Conservation (phyloP, 1,139 yeast genomes). For the Hanseniaspora sp. region DNA sequence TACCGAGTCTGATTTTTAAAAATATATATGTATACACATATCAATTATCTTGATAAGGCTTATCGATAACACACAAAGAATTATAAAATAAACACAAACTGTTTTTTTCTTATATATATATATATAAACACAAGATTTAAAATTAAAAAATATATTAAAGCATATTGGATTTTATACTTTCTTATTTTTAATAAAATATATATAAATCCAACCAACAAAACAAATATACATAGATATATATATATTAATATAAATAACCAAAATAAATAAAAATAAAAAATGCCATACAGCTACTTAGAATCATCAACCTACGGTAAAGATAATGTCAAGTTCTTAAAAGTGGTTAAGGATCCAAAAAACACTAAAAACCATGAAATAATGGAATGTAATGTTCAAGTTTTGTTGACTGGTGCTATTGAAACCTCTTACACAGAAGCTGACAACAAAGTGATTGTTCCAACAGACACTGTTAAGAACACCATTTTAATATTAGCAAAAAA, state of each 20-base stretch:
- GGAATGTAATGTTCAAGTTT: slow-evolving; percentile 69
- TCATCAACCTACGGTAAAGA: slow-evolving; percentile 75
- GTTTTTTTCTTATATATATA: no score
- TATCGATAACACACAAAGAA: no score
- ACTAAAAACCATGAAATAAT: slow-evolving; percentile 66
- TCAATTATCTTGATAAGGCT: neutral
- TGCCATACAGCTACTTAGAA: slow-evolving; percentile 28
- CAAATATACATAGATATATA: neutral
- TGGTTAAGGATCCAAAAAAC: slow-evolving; percentile 60
- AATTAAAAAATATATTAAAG: neutral
- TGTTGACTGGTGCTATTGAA: slow-evolving; percentile 69
- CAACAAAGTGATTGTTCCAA: slow-evolving; percentile 79
- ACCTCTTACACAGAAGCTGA: slow-evolving; percentile 76
- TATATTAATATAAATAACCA: no score
- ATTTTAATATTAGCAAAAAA: slow-evolving; percentile 70
- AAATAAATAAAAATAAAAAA: slow-evolving; percentile 7
- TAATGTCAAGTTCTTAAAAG: slow-evolving; percentile 82
- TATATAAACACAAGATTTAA: no score
- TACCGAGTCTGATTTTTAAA: neutral
- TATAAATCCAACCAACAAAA: neutral
- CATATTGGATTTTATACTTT: neutral
- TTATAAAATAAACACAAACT: no score
- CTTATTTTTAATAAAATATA: neutral
- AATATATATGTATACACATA: neutral
- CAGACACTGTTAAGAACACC: slow-evolving; percentile 89